These are phyloP conservation scores for Globisporangium apiculatum DNA, from an alignment of 352 stramenopile species.

Conservation along the genomic window DNA sequence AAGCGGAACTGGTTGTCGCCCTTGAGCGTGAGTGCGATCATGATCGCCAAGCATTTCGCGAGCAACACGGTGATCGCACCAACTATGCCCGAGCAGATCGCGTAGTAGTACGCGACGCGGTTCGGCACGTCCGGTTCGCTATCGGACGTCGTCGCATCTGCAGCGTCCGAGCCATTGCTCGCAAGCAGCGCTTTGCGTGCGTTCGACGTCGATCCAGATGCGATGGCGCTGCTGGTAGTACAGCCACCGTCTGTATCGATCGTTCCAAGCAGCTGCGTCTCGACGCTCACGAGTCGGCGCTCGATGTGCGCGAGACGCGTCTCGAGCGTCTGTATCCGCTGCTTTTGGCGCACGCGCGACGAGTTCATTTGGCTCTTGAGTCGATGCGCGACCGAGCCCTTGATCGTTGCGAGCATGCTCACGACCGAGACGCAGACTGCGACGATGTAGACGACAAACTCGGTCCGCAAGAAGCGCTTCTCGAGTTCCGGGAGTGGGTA, in stretches of 20 bases:
- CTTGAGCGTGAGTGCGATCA: conserved; percentile 78
- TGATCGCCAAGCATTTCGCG: conserved; percentile 81
- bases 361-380: conserved; percentile 83
- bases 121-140: conserved; percentile 9
- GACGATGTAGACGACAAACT: conserved; percentile 76
- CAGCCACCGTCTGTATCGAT: too few species aligned
- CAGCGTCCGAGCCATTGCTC: not conserved
- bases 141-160: not conserved
- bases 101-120: conserved; percentile 80
- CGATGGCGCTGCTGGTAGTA: conserved; percentile 6
- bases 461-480: conserved; percentile 69
- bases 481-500: conserved; percentile 84
- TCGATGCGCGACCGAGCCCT: conserved; percentile 75
- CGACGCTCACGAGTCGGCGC: conserved; percentile 54
- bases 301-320: conserved; percentile 61
- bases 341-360: conserved; percentile 76
- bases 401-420: conserved; percentile 86
- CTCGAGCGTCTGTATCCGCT: conserved; percentile 74
- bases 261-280: conserved; percentile 41
- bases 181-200: conserved; percentile 4
- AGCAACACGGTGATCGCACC: conserved; percentile 79
- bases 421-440: conserved; percentile 64
- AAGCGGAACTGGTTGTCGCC: conserved; percentile 86
- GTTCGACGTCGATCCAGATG: not conserved
- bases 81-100: conserved; percentile 81